Percentiles rank a stretch among this genome's conserved stretches.
Conservation (phyloP, 2,329 filamentous ascomycete species). For the Madurella mycetomatis region DNA sequence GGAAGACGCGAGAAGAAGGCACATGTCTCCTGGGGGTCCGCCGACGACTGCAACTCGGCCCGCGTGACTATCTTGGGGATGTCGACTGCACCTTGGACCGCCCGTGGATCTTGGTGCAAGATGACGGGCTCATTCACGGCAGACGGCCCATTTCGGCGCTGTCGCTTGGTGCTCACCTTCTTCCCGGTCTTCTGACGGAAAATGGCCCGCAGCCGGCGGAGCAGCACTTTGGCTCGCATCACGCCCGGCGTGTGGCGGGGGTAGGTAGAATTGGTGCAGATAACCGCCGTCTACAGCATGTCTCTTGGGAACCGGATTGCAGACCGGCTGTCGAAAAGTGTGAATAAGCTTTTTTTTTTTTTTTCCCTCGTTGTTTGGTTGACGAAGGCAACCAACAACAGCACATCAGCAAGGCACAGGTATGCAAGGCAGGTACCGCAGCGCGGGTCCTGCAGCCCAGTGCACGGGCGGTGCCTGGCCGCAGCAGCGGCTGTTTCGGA, state of each 20-base stretch:
- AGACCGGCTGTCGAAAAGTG: too few relatives aligned
- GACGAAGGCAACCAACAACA: too few relatives aligned
- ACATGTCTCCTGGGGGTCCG: conserved; percentile 1
- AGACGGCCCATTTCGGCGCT: background rate
- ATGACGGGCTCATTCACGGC: background rate
- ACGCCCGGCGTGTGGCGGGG: background rate
- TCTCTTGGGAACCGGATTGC: background rate
- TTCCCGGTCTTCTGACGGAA: background rate
- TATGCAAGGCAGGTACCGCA: too few relatives aligned
- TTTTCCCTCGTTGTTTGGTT: too few relatives aligned
- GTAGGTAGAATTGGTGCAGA: background rate
- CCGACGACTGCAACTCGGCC: conserved; percentile 2
- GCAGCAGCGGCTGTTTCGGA: conserved; percentile 2
- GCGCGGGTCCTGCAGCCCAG: background rate
- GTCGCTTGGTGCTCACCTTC: too few relatives aligned
- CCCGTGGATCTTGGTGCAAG: background rate
- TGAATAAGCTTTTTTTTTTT: too few relatives aligned
- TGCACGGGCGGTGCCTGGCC: background rate
- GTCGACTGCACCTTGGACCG: background rate
- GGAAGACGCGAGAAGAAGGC: conserved; percentile 16
- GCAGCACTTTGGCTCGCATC: background rate
- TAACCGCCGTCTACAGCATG: background rate
- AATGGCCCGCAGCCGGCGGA: background rate
- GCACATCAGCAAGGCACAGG: too few relatives aligned
- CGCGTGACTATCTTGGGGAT: conserved; percentile 1